Evolutionary conservation across 2,329 filamentous ascomycete species (phyloP), one percentile per base, ranked within the genome.

Genomic region (Phyllosticta capitalensis): DNA sequence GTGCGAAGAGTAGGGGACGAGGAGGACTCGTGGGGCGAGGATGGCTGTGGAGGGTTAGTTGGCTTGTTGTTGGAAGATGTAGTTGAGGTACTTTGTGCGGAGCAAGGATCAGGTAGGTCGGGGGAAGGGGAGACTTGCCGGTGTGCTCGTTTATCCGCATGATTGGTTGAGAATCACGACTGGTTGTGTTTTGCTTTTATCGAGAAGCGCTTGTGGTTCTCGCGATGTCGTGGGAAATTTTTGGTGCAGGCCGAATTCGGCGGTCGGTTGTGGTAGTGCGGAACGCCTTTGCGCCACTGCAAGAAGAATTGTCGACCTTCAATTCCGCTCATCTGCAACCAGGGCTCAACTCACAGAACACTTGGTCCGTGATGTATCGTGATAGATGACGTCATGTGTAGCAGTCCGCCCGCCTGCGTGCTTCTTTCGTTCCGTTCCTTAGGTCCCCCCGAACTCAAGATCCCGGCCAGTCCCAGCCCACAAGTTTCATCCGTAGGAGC

Each of bases 1-100:
- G 68, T 85, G 87, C 45, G 79, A 74, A 63, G 87, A 86, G 73
- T 96, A 96, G 0, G 92, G 92, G 9, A 96, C 90, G 9, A 97
- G 81, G 19, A 95, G 81, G 52, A 89, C 77, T 55, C 78, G 78
- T 4, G 81, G 74, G 1, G 87, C 87, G 2, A 82, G 79, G 30
- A 95, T 75, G 19, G 86, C 90, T 95, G 65, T 33, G 20, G 9
- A 5, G 1, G 19, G 10, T 62, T 38, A 51, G 48, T n/a, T 12
- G 3, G 17, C 51, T 51, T 7, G 9, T n/a, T 14, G 17, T 3
- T n/a, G n/a, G 45, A 28, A 30, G 12, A 30, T 2, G 33, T 14
- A 9, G 21, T 5, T 10, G 14, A 14, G 33, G 9, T 19, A 10
- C 20, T n/a, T 9, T 22, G 51, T 28, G 50, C 21, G n/a, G 17